Evolutionary conservation across 352 stramenopile genomes (phyloP), one percentile per base, ranked within the genome.

Genomic region (Globisporangium radiosum): DNA sequence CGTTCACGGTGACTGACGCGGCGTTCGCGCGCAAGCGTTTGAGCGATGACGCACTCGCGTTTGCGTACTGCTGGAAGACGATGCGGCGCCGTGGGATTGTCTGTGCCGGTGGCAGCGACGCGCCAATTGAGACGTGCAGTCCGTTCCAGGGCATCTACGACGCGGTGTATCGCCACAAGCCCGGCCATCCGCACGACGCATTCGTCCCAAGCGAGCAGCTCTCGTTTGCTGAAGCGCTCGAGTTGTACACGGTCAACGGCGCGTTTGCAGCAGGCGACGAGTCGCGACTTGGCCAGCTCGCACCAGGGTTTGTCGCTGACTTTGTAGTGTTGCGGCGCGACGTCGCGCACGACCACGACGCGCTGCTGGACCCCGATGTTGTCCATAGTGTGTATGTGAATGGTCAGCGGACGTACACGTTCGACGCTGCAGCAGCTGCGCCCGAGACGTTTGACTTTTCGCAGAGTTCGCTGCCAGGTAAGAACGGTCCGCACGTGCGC

Each of bases 131-230:
- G 64, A 93, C 81, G 14, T 88, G 79, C 59, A 90, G 92, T 45
- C 88, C 88, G 25, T 92, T 95, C 63, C 79, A 90, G 63, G 88
- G 88, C 37, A 91, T 96, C 49, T 96, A 89, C 62, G 88, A 96
- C 50, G 82, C 87, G 14, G 90, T 96, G 2, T 91, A 82, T 56
- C 84, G 88, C 42, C 67, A 66, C 61, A 86, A 82, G 37, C 76
- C 78, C 5, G 69, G 66, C 19, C 70, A 66, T 11, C 67, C 72
- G 1, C 63, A 78, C n/a, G 57, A 77, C 7, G 77, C 78, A 4
- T 90, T 87, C 49, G 66, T 92, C 15, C 83, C 75, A 0, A 54
- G 81, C 15, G 85, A 96, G 56, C 50, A 63, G 15, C 63, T 96
- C 17, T 82, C 71, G 4, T 95, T 96, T 57, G 60, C 70, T 0